phyloP scores from a whole-genome alignment of 164 flowering plant genomes.

The Umbellularia californica region DNA sequence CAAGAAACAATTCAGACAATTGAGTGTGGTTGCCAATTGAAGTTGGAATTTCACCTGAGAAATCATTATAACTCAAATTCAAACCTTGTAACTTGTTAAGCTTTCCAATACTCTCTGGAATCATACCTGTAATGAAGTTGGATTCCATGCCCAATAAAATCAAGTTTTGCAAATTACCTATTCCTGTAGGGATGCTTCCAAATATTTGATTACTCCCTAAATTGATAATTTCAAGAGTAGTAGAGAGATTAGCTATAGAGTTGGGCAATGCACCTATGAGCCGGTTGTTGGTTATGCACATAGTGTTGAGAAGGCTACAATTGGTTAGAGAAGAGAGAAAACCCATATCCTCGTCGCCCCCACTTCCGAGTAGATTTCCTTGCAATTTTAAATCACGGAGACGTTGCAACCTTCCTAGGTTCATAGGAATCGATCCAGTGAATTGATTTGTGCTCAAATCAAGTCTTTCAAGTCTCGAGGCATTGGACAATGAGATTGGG shows the following conservation, averaged over 20 bases:
- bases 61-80: not conserved
- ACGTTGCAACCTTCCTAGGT: not conserved
- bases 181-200: not conserved
- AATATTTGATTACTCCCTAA: not conserved
- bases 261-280: constrained; percentile 41
- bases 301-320: constrained; percentile 27
- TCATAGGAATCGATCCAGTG: not conserved
- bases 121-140: not conserved
- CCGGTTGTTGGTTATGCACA: constrained; percentile 31
- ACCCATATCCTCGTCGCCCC: constrained; percentile 16
- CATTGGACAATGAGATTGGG: constrained; percentile 41
- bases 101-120: not conserved
- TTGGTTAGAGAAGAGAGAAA: constrained; percentile 33
- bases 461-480: constrained; percentile 24
- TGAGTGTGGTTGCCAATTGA: not conserved
- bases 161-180: not conserved
- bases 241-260: constrained; percentile 47
- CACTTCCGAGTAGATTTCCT: not conserved
- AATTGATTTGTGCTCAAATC: constrained; percentile 27
- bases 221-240: not conserved
- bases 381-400: not conserved
- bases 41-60: not conserved
- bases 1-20: not conserved
- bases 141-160: not conserved
- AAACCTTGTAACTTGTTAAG: not conserved